Base-by-base conservation (phyloP, 805 yeast species). In the Candida dendrica region DNA sequence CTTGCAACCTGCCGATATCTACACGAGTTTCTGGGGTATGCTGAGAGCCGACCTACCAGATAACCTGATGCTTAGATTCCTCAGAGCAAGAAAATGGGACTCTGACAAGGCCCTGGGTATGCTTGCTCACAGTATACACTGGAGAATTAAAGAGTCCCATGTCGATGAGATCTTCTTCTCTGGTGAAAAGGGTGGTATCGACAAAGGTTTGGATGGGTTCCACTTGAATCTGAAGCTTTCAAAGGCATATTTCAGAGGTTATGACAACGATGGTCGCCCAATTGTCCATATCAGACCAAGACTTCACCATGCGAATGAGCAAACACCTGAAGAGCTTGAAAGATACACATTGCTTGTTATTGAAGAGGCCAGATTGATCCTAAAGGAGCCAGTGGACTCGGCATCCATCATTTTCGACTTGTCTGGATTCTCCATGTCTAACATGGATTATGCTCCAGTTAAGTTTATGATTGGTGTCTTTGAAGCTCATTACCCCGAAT, bases 401-500 rank as follows among this genome's bases (percentile, higher is more conserved):
- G 89, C 88, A 37, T 79, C 93, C 2, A 78, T 93, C 41, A 63
- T 93, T 29, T 93, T 93, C 59, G 98, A 93, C 59, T 67, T 93
- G 55, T 71, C 84, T 11, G 95, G 83, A 4, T 93, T 93, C 58
- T 76, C 95, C 7, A 76, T 89, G 71, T 75, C 89, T 45, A 93
- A 91, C 60, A 93, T 95, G 85, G 98, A 93, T 65, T 88, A 88
- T 58, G 72, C 77, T 3, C 88, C 96, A 4, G 95, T 93, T 45
- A 90, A 90, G 65, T 91, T 86, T 63, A 76, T 93, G 65, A 82
- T 90, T 46, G 76, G 79, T 42, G 84, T 90, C 46, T 89, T 93
- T 62, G 98, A 93, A 69, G 95, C 95, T 0, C 96, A 91, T 59
- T 93, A 91, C 61, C 98, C 98, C 1, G 98, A 93, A 64, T 82